Conservation (phyloP, 2,329 filamentous ascomycete species). For the Pezicula neosporulosa region DNA sequence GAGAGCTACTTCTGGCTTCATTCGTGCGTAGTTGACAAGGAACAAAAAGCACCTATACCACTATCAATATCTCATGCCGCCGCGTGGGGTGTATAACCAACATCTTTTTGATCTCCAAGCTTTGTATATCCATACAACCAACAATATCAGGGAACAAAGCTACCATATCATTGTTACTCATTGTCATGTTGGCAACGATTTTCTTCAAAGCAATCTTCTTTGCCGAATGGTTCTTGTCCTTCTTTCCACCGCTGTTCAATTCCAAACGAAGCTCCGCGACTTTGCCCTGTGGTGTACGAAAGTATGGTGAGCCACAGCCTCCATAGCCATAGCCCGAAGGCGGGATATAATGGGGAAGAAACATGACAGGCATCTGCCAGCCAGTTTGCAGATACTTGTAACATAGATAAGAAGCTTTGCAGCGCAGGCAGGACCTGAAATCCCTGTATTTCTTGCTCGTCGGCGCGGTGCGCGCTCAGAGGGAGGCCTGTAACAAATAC, state of each 20-base stretch:
- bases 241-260: constrained; percentile 90
- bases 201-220: constrained; percentile 99
- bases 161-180: constrained; percentile 99
- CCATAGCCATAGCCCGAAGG: constrained; percentile 15
- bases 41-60: constrained; percentile 86
- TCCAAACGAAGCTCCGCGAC: constrained; percentile 95
- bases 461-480: background rate
- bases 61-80: constrained; percentile 16
- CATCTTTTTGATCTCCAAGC: constrained; percentile 99
- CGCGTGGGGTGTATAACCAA: constrained; percentile 39
- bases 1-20: constrained; percentile 89
- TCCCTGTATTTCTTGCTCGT: background rate
- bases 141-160: constrained; percentile 94
- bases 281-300: constrained; percentile 75
- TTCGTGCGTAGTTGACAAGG: constrained; percentile 92
- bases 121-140: constrained; percentile 89
- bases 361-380: constrained; percentile 19
- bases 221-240: constrained; percentile 91
- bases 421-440: background rate
- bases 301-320: constrained; percentile 24
- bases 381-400: background rate
- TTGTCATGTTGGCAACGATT: constrained; percentile 99
- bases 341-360: constrained; percentile 26
- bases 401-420: background rate
- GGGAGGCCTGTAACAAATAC: background rate